phyloP scores from a whole-genome alignment of 345 rosid genomes.

The Citrus reticulata region DNA sequence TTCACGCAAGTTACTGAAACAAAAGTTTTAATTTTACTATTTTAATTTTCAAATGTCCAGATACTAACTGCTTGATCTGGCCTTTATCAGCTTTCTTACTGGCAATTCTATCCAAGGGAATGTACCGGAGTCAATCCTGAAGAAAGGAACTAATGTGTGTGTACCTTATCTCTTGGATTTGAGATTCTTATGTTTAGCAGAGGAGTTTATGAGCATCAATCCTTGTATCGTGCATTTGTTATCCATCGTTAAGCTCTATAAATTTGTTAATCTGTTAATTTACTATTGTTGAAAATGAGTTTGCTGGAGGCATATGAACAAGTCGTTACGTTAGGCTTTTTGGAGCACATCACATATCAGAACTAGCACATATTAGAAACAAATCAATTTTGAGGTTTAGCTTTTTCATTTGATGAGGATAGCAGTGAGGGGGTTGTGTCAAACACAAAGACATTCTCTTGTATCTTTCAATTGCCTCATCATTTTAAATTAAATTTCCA shows the following conservation, averaged over 20 bases:
- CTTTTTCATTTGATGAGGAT: not conserved
- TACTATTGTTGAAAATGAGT: not conserved
- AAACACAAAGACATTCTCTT: too few relatives aligned
- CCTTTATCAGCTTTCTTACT: slow-evolving; percentile 16
- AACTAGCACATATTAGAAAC: not conserved
- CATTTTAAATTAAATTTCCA: not conserved
- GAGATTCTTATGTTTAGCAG: not conserved
- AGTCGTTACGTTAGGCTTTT: not conserved
- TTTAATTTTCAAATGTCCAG: not conserved
- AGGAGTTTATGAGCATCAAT: not conserved
- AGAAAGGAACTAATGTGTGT: slow-evolving; percentile 27
- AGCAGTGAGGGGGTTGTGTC: not conserved
- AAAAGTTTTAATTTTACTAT: not conserved
- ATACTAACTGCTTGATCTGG: not conserved
- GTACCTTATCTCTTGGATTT: slow-evolving; percentile 8
- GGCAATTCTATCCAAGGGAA: slow-evolving; percentile 26
- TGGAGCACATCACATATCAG: not conserved
- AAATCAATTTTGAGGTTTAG: not conserved
- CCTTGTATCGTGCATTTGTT: not conserved
- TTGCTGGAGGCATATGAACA: not conserved
- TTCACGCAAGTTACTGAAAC: slow-evolving; percentile 13
- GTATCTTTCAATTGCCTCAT: not conserved
- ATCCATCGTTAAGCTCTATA: not conserved
- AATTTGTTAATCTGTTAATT: not conserved
- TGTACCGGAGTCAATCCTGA: slow-evolving; percentile 23